phyloP scores from a whole-genome alignment of 345 rosid genomes.

The Toxicodendron radicans region DNA sequence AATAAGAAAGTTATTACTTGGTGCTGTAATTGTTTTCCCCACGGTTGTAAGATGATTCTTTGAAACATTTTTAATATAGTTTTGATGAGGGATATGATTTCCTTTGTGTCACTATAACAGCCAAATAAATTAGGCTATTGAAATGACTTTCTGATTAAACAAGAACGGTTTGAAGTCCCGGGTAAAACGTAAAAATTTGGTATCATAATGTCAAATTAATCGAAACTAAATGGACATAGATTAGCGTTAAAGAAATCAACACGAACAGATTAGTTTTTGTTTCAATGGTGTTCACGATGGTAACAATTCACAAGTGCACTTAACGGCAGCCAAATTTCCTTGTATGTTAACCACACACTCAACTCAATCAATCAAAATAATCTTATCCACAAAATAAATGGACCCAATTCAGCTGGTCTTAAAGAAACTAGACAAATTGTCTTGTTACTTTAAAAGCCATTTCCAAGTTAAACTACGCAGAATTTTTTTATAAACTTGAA shows the following conservation, averaged over 20 bases:
- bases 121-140: background rate
- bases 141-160: background rate
- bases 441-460: background rate
- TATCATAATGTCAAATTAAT: no score
- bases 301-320: background rate
- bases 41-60: no score
- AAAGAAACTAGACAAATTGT: background rate
- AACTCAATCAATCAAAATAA: conserved; percentile 13
- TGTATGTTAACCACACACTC: background rate
- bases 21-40: no score
- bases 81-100: no score
- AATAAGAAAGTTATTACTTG: no score
- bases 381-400: conserved; percentile 37
- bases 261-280: no score
- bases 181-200: no score
- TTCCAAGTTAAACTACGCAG: background rate
- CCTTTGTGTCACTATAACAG: background rate
- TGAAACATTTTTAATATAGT: no score
- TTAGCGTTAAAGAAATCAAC: no score
- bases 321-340: background rate
- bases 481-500: no score
- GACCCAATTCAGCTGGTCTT: conserved; percentile 6
- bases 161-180: background rate
- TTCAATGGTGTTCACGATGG: no score
- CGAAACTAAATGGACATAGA: no score